Conservation (phyloP, 768 basidiomycete species). For the Boletus coccyginus region DNA sequence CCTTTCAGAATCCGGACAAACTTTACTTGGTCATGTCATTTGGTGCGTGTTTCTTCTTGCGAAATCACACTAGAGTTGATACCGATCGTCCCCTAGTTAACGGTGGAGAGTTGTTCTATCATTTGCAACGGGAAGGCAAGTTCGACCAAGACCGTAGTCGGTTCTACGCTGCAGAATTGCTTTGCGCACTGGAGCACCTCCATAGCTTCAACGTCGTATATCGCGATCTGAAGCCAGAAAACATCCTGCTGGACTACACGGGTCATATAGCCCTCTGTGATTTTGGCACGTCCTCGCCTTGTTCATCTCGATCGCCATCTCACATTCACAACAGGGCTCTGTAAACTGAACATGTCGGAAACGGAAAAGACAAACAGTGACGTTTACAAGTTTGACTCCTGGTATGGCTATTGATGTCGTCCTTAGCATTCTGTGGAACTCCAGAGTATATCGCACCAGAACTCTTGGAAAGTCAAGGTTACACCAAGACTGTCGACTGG, state of each 20-base stretch:
- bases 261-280: slow-evolving; percentile 98
- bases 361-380: slow-evolving; percentile 95
- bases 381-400: slow-evolving; percentile 18
- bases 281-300: slow-evolving; percentile 55
- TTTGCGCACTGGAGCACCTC: slow-evolving; percentile 92
- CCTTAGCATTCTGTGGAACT: slow-evolving; percentile 91
- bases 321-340: slow-evolving; percentile 51
- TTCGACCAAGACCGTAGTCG: slow-evolving; percentile 92
- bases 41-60: slow-evolving; percentile 45
- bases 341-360: slow-evolving; percentile 96
- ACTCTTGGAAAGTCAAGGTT: slow-evolving; percentile 92
- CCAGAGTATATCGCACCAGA: slow-evolving; percentile 99
- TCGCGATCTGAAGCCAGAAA: slow-evolving; percentile 97
- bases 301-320: not conserved
- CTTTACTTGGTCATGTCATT: slow-evolving; percentile 97
- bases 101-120: slow-evolving; percentile 97
- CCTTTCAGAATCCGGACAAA: slow-evolving; percentile 97
- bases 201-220: slow-evolving; percentile 99
- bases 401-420: slow-evolving; percentile 5
- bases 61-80: not conserved
- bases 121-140: slow-evolving; percentile 93
- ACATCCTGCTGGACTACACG: slow-evolving; percentile 95
- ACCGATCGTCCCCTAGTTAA: slow-evolving; percentile 57
- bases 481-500: slow-evolving; percentile 99
- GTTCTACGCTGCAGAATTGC: slow-evolving; percentile 97